Base-by-base conservation (phyloP, 2,329 filamentous ascomycete species). In the Chrysoporthe cubensis region DNA sequence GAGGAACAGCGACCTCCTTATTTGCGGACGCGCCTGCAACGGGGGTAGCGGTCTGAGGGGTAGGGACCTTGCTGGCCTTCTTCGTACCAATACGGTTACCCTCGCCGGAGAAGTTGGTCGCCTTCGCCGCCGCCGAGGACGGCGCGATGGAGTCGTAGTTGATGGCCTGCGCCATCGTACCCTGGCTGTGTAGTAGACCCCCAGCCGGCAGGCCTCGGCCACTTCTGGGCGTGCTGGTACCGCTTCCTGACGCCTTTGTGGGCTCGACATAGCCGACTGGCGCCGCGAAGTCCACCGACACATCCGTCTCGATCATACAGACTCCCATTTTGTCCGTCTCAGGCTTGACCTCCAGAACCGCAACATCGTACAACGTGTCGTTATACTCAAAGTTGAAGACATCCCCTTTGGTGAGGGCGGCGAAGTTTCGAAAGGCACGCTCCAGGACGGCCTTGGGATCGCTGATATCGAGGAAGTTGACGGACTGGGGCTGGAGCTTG, bases 301-400 rank as follows among this genome's bases (percentile, higher is more conserved):
- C 87, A 82, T 99, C 96, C 0, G 96, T 99, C 81, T 99, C 96
- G 66, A 97, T 90, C 79, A 97, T 96, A 75, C 94, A 94, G 65
- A 99, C 94, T 68, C 91, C 91, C 84, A 93, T 94, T 74, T 92
- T 92, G 1, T 91, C 87, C 3, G 87, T 90, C 72, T 92, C 88
- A 1, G 96, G 96, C 80, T 97, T 97, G 50, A 96, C 93, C 76
- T 98, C 95, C 16, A 98, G 81, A 1, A 99, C 96, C 2, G 93
- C 94, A 76, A 99, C 93, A 71, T 96, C 91, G 81, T 96, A 99
- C 11, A 94, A 85, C 70, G 94, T 91, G 76, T 98, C 94, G 78
- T 99, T 99, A 82, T 99, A 99, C 73, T 91, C 87, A 78, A 99
- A 99, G 71, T 92, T 96, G 84, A 99, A 99, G 56, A 97, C 85